Conservation (phyloP, 768 basidiomycete genomes). For the Cystobasidium ongulense region DNA sequence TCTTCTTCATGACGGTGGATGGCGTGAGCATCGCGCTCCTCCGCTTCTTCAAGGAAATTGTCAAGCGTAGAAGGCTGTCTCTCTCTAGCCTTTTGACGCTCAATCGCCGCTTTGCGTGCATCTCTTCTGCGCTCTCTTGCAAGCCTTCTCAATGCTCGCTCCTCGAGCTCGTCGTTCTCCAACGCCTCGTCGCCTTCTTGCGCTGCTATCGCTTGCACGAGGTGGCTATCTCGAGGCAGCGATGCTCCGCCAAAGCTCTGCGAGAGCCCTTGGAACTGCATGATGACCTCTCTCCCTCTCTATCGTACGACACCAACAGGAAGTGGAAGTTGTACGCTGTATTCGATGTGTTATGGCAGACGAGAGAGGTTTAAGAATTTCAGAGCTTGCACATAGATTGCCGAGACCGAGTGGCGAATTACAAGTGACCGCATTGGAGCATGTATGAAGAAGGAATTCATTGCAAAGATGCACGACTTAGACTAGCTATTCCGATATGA, state of each 20-base stretch:
- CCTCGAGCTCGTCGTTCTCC: neutral
- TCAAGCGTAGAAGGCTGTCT: neutral
- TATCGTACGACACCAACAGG: no score
- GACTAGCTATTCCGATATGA: no score
- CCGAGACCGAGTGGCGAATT: neutral
- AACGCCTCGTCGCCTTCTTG: constrained; percentile 1
- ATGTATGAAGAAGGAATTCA: no score
- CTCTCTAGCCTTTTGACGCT: neutral
- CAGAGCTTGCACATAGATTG: neutral
- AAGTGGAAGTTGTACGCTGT: no score
- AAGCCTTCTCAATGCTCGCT: neutral
- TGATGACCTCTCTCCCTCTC: neutral
- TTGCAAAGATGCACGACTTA: no score
- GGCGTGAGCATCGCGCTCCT: neutral
- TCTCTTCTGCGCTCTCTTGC: neutral
- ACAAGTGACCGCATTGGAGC: neutral
- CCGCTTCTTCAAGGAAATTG: neutral
- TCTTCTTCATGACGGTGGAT: constrained; percentile 9
- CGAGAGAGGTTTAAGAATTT: no score
- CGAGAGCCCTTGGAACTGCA: constrained; percentile 23
- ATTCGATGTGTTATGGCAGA: no score
- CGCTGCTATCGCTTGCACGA: constrained; percentile 5
- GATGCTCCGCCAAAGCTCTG: constrained; percentile 13
- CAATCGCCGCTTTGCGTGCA: neutral
- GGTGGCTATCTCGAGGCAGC: constrained; percentile 1